These are phyloP conservation scores for Pharus latifolius DNA, from an alignment of 176 grass and related monocot genomes.

Conservation along the genomic window DNA sequence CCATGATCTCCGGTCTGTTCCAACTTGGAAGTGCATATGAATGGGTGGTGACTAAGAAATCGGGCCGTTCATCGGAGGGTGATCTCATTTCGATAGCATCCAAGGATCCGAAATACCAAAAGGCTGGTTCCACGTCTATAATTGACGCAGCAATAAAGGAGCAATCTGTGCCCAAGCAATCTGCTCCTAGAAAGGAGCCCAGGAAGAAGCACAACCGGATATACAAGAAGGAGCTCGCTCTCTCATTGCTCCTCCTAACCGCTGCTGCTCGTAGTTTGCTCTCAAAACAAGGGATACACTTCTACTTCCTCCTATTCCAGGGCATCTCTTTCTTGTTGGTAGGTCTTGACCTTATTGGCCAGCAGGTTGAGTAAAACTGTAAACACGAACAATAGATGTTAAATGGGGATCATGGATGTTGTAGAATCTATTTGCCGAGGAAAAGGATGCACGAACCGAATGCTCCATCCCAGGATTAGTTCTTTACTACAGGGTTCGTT, in stretches of 20 bases:
- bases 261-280: conserved; percentile 64
- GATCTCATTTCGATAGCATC: conserved; percentile 25
- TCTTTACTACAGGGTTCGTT: not conserved
- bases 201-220: conserved; percentile 67
- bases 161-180: not conserved
- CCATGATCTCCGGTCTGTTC: conserved; percentile 87
- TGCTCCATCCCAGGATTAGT: not conserved
- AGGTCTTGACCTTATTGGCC: conserved; percentile 78
- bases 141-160: conserved; percentile 15
- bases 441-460: conserved; percentile 8
- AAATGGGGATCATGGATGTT: not conserved
- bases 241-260: conserved; percentile 68
- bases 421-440: not conserved
- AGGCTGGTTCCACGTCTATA: not conserved
- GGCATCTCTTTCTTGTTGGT: conserved; percentile 78
- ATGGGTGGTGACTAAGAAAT: conserved; percentile 95
- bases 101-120: conserved; percentile 17
- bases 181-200: conserved; percentile 7
- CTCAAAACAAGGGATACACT: conserved; percentile 83
- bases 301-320: conserved; percentile 95
- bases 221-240: conserved; percentile 75
- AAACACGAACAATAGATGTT: not conserved
- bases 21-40: conserved; percentile 69
- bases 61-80: conserved; percentile 42
- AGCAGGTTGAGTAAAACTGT: conserved; percentile 55